phyloP scores from a whole-genome alignment of 768 basidiomycete genomes.

The Amanita pallidorosea region DNA sequence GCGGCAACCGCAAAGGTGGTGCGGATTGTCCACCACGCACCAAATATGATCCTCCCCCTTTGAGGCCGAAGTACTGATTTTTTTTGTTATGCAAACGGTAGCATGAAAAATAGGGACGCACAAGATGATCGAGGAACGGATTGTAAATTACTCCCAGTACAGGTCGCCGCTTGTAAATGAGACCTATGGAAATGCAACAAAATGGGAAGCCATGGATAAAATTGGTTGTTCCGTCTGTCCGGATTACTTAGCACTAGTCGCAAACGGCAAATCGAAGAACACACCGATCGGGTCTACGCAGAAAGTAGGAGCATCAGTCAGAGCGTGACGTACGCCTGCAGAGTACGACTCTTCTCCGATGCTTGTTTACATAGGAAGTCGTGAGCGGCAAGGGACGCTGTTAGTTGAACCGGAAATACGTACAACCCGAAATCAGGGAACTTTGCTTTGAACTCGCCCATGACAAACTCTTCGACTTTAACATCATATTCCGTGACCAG shows the following conservation, averaged over 20 bases:
- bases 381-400: background rate
- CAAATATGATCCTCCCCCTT: slow-evolving; percentile 73
- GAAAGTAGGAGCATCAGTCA: slow-evolving; percentile 88
- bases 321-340: slow-evolving; percentile 50
- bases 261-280: slow-evolving; percentile 7
- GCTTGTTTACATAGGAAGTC: slow-evolving; percentile 29
- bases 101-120: slow-evolving; percentile 18
- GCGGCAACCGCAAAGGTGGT: slow-evolving; percentile 49
- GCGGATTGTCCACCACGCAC: slow-evolving; percentile 29
- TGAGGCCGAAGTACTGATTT: slow-evolving; percentile 62
- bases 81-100: background rate
- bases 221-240: slow-evolving; percentile 77
- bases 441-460: slow-evolving; percentile 44
- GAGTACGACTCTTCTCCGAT: slow-evolving; percentile 94
- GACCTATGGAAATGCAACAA: slow-evolving; percentile 83
- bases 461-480: slow-evolving; percentile 79
- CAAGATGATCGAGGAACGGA: slow-evolving; percentile 81
- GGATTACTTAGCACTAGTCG: background rate
- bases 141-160: slow-evolving; percentile 90
- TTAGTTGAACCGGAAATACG: slow-evolving; percentile 18
- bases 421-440: slow-evolving; percentile 83
- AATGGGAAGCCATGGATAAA: slow-evolving; percentile 82
- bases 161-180: slow-evolving; percentile 74
- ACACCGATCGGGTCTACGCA: slow-evolving; percentile 92
- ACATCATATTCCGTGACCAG: slow-evolving; percentile 94